Conservation (phyloP, 345 rosid genomes). For the Moricandia arvensis region DNA sequence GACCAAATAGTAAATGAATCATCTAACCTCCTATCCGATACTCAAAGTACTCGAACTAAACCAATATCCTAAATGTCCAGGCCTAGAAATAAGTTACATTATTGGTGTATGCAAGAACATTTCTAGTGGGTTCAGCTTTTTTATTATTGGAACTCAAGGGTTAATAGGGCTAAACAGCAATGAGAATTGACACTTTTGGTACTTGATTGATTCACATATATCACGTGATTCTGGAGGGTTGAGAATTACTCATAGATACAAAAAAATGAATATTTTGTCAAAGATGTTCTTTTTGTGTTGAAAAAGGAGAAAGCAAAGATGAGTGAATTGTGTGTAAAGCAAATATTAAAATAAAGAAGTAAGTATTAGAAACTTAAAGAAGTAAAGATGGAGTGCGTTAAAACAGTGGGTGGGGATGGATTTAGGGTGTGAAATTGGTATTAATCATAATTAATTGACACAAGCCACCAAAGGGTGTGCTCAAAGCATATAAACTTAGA, state of each 20-base stretch:
- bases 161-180: too few species aligned
- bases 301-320: conserved; percentile 33
- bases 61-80: too few species aligned
- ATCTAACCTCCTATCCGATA: too few species aligned
- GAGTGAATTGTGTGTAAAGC: conserved; percentile 37
- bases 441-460: conserved; percentile 35
- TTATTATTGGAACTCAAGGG: background rate
- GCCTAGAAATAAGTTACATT: conserved; percentile 7
- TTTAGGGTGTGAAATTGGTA: conserved; percentile 36
- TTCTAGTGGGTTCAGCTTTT: conserved; percentile 14
- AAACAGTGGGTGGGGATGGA: conserved; percentile 35
- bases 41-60: too few species aligned
- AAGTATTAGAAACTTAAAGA: conserved; percentile 31
- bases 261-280: conserved; percentile 12
- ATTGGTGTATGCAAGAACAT: conserved; percentile 1
- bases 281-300: conserved; percentile 6
- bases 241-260: conserved; percentile 22
- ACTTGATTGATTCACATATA: conserved; percentile 24
- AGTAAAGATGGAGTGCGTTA: conserved; percentile 30
- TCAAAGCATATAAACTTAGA: conserved; percentile 32
- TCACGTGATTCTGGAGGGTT: conserved; percentile 28
- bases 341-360: conserved; percentile 30
- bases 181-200: conserved; percentile 1
- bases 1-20: too few species aligned
- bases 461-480: conserved; percentile 35